These are phyloP conservation scores for Trichoderma arundinaceum DNA, from an alignment of 2,329 filamentous ascomycete species.

Conservation along the genomic window DNA sequence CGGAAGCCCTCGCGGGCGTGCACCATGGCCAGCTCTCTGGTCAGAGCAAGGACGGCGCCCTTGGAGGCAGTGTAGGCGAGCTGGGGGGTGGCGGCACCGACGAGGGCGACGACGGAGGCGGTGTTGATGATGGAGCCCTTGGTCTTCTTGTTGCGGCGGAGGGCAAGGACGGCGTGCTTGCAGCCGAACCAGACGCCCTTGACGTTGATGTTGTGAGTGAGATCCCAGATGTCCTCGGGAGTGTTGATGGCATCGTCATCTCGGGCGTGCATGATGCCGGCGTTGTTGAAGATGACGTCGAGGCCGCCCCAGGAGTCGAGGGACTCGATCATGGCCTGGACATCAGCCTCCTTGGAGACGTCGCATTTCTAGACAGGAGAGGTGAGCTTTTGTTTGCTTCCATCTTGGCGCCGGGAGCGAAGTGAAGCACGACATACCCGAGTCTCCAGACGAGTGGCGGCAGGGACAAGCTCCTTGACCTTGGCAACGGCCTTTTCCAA, in stretches of 20 bases:
- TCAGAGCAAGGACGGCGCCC: constrained; percentile 88
- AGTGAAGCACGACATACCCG: constrained; percentile 46
- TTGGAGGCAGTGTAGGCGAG: constrained; percentile 94
- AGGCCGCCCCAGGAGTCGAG: constrained; percentile 85
- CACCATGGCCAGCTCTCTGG: constrained; percentile 87
- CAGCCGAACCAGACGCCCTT: constrained; percentile 97
- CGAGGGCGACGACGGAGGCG: constrained; percentile 84
- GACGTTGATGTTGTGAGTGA: constrained; percentile 93
- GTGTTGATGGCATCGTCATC: constrained; percentile 83
- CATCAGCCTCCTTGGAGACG: constrained; percentile 82
- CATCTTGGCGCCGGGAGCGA: neutral
- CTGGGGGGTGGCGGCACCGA: constrained; percentile 86
- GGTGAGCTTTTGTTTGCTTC: neutral
- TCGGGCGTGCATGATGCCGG: constrained; percentile 91
- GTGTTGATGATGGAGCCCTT: constrained; percentile 89
- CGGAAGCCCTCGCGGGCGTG: constrained; percentile 87
- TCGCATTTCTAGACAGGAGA: constrained; percentile 57
- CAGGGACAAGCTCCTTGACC: constrained; percentile 73
- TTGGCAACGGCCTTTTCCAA: constrained; percentile 78
- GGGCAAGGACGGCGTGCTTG: constrained; percentile 85
- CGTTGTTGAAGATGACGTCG: constrained; percentile 96
- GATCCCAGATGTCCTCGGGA: constrained; percentile 89
- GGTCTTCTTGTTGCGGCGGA: constrained; percentile 80
- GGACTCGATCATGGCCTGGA: constrained; percentile 74
- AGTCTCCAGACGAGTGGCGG: constrained; percentile 65